Percentiles rank a stretch among this genome's conserved stretches.
Conservation (phyloP, 148 eudicot species). For the Chenopodium quinoa region DNA sequence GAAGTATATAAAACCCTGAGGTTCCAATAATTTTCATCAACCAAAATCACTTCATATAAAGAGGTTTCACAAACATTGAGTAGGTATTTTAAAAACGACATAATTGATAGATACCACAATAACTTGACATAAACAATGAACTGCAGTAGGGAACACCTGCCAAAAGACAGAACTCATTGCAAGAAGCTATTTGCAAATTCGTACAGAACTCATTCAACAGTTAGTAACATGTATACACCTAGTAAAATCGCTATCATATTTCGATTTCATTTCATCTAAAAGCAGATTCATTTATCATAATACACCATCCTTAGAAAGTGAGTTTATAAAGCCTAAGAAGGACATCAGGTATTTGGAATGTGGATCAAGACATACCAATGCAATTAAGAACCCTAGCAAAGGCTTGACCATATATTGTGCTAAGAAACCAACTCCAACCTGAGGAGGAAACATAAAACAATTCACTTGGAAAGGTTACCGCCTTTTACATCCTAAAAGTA, state of each 20-base stretch:
- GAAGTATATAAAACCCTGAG: background rate
- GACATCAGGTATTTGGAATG: slow-evolving; percentile 5
- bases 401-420: slow-evolving; percentile 95
- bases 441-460: background rate
- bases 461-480: background rate
- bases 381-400: slow-evolving; percentile 71
- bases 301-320: background rate
- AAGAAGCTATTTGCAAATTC: background rate
- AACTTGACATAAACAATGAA: background rate
- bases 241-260: background rate
- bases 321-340: background rate
- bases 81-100: background rate
- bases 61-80: background rate
- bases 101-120: background rate
- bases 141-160: background rate
- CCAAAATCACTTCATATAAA: background rate
- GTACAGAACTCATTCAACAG: background rate
- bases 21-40: background rate
- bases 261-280: background rate
- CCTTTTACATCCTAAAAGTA: background rate
- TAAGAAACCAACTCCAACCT: slow-evolving; percentile 94
- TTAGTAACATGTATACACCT: background rate
- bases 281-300: slow-evolving; percentile 7
- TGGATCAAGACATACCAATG: slow-evolving; percentile 55
- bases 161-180: background rate